These are phyloP conservation scores for Cladophialophora bantiana DNA, from an alignment of 2,329 filamentous ascomycete genomes.

Conservation along the genomic window DNA sequence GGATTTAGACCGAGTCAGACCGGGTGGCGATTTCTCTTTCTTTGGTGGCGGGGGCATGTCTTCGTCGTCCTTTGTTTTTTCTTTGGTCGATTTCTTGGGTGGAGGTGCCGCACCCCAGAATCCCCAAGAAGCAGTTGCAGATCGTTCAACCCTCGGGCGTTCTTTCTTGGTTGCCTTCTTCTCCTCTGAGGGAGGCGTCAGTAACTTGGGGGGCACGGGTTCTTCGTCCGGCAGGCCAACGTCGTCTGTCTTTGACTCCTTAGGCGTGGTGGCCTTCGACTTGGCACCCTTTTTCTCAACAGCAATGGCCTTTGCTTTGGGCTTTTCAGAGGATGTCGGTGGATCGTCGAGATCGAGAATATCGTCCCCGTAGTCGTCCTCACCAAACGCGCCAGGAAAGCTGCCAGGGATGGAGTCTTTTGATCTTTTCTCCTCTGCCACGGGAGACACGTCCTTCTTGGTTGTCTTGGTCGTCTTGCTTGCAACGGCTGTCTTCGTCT, in stretches of 20 bases:
- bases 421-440: constrained; percentile 47
- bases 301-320: constrained; percentile 32
- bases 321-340: constrained; percentile 33
- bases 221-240: constrained; percentile 42
- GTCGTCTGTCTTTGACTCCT: constrained; percentile 41
- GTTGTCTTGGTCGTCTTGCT: constrained; percentile 38
- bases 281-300: constrained; percentile 38
- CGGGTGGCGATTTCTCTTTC: constrained; percentile 52
- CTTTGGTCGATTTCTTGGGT: constrained; percentile 58
- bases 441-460: constrained; percentile 36
- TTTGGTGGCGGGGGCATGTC: constrained; percentile 43
- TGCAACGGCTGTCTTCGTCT: constrained; percentile 42
- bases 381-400: constrained; percentile 62
- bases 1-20: constrained; percentile 63
- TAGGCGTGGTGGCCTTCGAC: constrained; percentile 43
- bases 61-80: constrained; percentile 53
- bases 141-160: constrained; percentile 76
- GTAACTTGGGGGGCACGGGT: constrained; percentile 46
- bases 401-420: constrained; percentile 61
- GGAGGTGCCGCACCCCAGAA: constrained; percentile 69
- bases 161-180: constrained; percentile 73
- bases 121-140: constrained; percentile 73
- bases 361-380: constrained; percentile 54
- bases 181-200: constrained; percentile 62
- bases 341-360: constrained; percentile 42